Evolutionary conservation across 495 filamentous ascomycete species (phyloP), one percentile per base, ranked within the genome.

Genomic region (Tetracladium setigerum): DNA sequence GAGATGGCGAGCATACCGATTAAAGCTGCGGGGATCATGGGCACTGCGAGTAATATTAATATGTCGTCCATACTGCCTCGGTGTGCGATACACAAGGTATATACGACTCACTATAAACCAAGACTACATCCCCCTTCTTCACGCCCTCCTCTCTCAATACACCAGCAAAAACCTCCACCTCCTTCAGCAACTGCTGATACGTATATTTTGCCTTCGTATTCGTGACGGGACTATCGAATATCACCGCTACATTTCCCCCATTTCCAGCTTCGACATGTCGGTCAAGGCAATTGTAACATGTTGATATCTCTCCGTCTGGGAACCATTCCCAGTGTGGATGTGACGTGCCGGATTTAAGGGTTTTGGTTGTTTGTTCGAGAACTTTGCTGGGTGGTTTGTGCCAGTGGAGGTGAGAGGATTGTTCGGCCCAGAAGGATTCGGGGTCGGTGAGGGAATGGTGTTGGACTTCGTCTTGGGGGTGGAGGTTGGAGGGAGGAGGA

Each of bases 1-100:
- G 75, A 75, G 52, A 86, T 78, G 19, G 91, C 88, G 2, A 95
- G 79, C 17, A 89, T 85, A 16, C 86, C 89, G 41, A 94, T 83
- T 14, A 95, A 60, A 7, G 90, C 84, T 4, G 87, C 84, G 1
- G 90, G 91, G 31, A 96, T 89, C 90, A 96, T 95, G 45, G 90
- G 91, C 90, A 95, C 86, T 90, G 22, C 7, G 38, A 40, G 17
- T 15, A 17, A 18, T 22, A 54, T 55, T 55, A 35, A 7, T 42
- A 39, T 8, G 24, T 31, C 17, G 33, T 24, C 15, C 13, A 49
- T 27, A 16, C 10, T 5, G 15, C 24, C 16, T 17, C 7, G 5
- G 19, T 12, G 14, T 7, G n/a, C 31, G n/a, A 34, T 34, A 34
- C 31, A 8, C 31, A 7, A 34, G n/a, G 14, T 27, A 36, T 16